phyloP scores from a whole-genome alignment of 2,329 filamentous ascomycete species.

The Amauroascus niger region DNA sequence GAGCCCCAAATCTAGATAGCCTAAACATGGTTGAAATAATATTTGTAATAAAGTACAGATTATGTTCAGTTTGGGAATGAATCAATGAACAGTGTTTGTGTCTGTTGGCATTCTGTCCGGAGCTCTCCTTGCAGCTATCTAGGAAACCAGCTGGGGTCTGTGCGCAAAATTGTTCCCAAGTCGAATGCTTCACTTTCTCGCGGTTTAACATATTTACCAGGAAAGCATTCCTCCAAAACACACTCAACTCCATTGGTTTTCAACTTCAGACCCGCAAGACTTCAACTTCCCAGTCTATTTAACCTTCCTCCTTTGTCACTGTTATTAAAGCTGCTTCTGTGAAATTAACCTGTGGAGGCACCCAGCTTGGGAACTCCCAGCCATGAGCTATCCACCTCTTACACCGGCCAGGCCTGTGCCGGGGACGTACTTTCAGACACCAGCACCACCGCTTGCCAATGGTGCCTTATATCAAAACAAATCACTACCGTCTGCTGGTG shows the following conservation, averaged over 20 bases:
- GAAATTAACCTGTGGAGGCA: slow-evolving; percentile 2
- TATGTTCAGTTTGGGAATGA: not conserved
- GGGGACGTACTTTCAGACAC: slow-evolving; percentile 36
- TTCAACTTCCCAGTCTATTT: not conserved
- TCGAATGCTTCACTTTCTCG: slow-evolving; percentile 7
- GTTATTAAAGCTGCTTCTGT: not conserved
- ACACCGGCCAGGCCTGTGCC: slow-evolving; percentile 36
- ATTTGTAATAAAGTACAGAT: not conserved
- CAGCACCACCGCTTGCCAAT: slow-evolving; percentile 30
- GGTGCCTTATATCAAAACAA: slow-evolving; percentile 29
- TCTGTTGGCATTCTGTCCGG: not conserved
- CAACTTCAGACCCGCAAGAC: not conserved
- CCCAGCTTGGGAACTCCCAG: slow-evolving; percentile 16
- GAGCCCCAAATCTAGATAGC: slow-evolving; percentile 24
- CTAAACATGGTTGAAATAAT: slow-evolving; percentile 26
- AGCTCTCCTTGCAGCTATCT: not conserved
- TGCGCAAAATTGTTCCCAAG: slow-evolving; percentile 32
- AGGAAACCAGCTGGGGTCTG: slow-evolving; percentile 17
- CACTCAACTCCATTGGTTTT: not conserved
- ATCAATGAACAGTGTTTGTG: not conserved
- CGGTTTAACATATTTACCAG: not conserved
- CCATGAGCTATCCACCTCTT: slow-evolving; percentile 37
- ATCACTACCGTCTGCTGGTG: slow-evolving; percentile 19
- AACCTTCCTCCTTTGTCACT: not conserved
- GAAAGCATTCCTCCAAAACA: not conserved